Conservation (phyloP, 306 rosid species). For the Coriaria nepalensis region DNA sequence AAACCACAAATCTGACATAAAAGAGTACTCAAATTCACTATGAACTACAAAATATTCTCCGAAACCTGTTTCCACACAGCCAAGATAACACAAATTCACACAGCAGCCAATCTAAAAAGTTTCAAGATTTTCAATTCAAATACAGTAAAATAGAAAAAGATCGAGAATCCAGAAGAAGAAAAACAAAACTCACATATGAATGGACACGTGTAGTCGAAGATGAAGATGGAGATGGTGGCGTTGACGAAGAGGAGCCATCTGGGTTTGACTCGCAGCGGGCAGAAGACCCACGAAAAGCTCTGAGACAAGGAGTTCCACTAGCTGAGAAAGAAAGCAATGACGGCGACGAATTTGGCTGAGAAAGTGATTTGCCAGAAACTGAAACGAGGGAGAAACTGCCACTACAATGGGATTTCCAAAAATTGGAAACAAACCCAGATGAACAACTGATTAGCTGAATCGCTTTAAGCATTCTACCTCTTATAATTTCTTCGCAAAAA, state of each 20-base stretch:
- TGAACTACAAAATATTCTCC: too few relatives aligned
- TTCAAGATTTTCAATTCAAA: conserved; percentile 2
- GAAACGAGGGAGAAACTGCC: conserved; percentile 26
- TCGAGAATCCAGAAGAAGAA: background rate
- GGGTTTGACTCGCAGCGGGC: conserved; percentile 28
- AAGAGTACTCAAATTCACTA: too few relatives aligned
- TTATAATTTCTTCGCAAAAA: conserved; percentile 1
- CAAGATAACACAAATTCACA: background rate
- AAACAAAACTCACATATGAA: conserved; percentile 25
- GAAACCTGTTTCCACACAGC: too few relatives aligned
- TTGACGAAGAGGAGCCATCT: conserved; percentile 14
- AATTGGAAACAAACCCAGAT: conserved; percentile 31
- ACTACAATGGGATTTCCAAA: conserved; percentile 26
- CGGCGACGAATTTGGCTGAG: conserved; percentile 7
- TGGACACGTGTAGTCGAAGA: conserved; percentile 18
- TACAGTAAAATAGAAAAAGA: background rate
- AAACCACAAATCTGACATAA: too few relatives aligned
- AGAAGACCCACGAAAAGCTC: conserved; percentile 29
- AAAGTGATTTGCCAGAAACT: conserved; percentile 20
- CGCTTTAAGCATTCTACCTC: conserved; percentile 41
- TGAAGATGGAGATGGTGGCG: conserved; percentile 9
- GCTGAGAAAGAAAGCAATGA: conserved; percentile 9
- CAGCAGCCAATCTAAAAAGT: background rate
- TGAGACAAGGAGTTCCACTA: conserved; percentile 22
- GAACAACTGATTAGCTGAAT: conserved; percentile 43